A percentile compares a stretch with the other conserved stretches of the same genome.
phyloP scores from a whole-genome alignment of 2,329 filamentous ascomycete species.

The Penicillium sp. region DNA sequence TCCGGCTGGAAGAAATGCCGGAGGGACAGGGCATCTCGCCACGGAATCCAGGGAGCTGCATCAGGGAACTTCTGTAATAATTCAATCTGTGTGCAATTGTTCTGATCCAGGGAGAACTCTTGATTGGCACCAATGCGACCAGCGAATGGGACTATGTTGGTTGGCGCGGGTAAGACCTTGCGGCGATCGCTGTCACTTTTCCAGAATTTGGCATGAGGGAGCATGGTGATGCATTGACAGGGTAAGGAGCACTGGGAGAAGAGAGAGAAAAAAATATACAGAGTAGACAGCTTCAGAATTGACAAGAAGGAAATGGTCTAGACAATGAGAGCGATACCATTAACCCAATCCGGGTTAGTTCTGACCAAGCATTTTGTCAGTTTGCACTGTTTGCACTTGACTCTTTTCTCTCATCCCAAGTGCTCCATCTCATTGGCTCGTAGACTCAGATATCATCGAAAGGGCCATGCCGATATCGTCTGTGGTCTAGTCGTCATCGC shows the following conservation, averaged over 20 bases:
- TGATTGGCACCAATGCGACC: not conserved
- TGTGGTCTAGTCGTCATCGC: too few relatives aligned
- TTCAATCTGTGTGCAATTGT: not conserved
- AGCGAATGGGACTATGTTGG: not conserved
- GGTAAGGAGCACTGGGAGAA: not conserved
- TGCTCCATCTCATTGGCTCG: too few relatives aligned
- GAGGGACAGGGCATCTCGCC: not conserved
- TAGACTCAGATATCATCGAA: too few relatives aligned
- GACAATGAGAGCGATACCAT: too few relatives aligned
- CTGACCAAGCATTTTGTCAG: too few relatives aligned
- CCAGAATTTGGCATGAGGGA: not conserved
- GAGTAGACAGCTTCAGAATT: too few relatives aligned
- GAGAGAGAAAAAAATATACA: too few relatives aligned
- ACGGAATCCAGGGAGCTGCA: not conserved
- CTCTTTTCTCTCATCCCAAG: too few relatives aligned
- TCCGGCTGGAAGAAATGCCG: not conserved
- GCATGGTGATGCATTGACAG: not conserved
- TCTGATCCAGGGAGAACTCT: not conserved
- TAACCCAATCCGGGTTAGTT: too few relatives aligned
- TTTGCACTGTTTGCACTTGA: too few relatives aligned
- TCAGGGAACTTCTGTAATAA: not conserved
- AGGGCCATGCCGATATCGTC: too few relatives aligned
- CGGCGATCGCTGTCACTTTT: not conserved
- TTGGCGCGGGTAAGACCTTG: not conserved
- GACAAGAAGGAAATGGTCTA: too few relatives aligned